Evolutionary conservation across 176 grass and related monocot species (phyloP).

Genomic region (Alopecurus myosuroides): DNA sequence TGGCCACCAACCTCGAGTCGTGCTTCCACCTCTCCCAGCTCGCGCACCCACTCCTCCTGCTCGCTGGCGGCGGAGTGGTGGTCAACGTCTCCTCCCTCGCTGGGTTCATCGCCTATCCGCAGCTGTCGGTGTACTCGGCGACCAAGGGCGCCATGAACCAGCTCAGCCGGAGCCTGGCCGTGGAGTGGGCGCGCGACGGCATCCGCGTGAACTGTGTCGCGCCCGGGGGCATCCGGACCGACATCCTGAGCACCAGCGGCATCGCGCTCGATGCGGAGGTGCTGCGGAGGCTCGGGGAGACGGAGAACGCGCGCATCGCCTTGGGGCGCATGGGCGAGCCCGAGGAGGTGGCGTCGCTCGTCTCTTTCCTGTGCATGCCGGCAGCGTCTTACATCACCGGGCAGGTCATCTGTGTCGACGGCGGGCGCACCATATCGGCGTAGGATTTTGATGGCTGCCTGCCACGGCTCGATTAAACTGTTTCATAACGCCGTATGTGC

Average conservation of each 20-base stretch:
- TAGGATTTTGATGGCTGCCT: not conserved
- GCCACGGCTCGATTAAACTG: not conserved
- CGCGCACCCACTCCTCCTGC: constrained; percentile 34
- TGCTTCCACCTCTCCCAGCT: constrained; percentile 52
- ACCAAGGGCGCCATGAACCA: constrained; percentile 46
- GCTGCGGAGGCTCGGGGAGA: not conserved
- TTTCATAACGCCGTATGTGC: not conserved
- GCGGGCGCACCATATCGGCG: constrained; percentile 22
- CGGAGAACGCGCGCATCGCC: not conserved
- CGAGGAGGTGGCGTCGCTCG: constrained; percentile 40
- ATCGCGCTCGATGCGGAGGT: not conserved
- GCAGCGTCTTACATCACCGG: constrained; percentile 49
- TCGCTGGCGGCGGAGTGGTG: not conserved
- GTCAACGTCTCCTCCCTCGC: constrained; percentile 40
- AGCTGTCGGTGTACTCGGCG: constrained; percentile 30
- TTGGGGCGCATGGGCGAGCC: constrained; percentile 25
- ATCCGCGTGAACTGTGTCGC: constrained; percentile 50
- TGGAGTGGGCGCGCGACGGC: constrained; percentile 15
- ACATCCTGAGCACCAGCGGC: not conserved
- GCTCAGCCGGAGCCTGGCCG: constrained; percentile 38
- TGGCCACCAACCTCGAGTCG: constrained; percentile 51
- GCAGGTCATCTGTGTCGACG: constrained; percentile 43
- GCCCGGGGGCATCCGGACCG: constrained; percentile 28
- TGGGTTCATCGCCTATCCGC: not conserved
- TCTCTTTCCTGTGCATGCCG: constrained; percentile 52